Evolutionary conservation across 495 filamentous ascomycete genomes (phyloP), one percentile per base, ranked within the genome.

Genomic region (Daldinia grandis): DNA sequence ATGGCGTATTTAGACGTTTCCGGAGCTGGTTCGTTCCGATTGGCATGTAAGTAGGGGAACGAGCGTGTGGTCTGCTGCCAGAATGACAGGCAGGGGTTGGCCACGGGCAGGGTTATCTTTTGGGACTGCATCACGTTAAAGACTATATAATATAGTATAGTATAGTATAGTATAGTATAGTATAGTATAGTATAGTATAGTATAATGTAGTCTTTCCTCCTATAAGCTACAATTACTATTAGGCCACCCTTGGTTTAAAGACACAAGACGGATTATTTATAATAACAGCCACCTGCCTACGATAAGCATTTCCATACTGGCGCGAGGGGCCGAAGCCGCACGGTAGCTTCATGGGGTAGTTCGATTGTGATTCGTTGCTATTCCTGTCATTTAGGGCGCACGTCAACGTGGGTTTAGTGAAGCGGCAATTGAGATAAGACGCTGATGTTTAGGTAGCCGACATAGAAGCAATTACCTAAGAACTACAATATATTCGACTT

Each of bases 51-150:
- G 51, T 74, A 65, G n/a, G 64, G 71, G 54, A 68, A 72, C 0
- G 72, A 71, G 24, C 72, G 68, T 31, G 72, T 74, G 1, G 72
- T 74, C 38, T 68, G 67, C 25, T 74, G 72, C 72, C 72, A 74
- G 31, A 74, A 74, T 2, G 68, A 74, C 25, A 74, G 44, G 33
- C 71, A 74, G 12, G 71, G 71, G 3, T 70, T 47, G 21, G 71
- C 42, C 25, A 74, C 66, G 21, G 71, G 71, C 19, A 74, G 31
- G 53, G 66, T 19, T 25, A 25, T 28, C 24, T 61, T 57, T 25
- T 27, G 42, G 15, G 63, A 47, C 31, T 38, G 33, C 33, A 55
- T 63, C 12, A 33, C 19, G 25, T 38, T 1, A 15, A 57, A 35
- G 55, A 24, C 1, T n/a, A 12, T 21, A 0, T 31, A 8, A 31